phyloP scores from a whole-genome alignment of 805 yeast species.

The Metschnikowia chrysomelidarum region DNA sequence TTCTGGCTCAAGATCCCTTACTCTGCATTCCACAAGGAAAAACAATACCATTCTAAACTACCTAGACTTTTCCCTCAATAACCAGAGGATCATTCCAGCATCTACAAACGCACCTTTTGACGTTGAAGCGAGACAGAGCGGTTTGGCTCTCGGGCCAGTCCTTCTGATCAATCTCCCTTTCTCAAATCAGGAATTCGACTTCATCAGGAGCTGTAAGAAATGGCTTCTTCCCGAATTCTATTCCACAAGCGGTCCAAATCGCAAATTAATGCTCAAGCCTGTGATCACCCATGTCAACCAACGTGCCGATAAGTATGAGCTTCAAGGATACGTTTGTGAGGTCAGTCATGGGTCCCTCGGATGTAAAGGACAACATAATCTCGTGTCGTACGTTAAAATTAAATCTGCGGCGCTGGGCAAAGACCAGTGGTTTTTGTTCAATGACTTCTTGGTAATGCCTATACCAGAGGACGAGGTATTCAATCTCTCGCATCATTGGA shows the following conservation, averaged over 20 bases:
- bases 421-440: conserved; percentile 76
- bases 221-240: conserved; percentile 68
- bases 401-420: conserved; percentile 20
- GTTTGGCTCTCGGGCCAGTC: conserved; percentile 61
- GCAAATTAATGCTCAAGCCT: conserved; percentile 36
- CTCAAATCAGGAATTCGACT: conserved; percentile 51
- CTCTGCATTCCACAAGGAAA: conserved; percentile 21
- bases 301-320: conserved; percentile 51
- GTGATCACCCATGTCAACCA: conserved; percentile 26
- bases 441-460: conserved; percentile 83
- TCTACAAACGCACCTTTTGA: conserved; percentile 26
- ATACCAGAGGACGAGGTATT: conserved; percentile 77
- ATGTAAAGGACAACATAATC: conserved; percentile 47
- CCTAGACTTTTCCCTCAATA: conserved; percentile 60
- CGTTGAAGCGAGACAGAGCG: conserved; percentile 51
- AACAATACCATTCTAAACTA: conserved; percentile 47
- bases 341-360: conserved; percentile 46
- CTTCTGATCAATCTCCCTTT: conserved; percentile 60
- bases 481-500: conserved; percentile 74
- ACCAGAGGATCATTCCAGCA: conserved; percentile 51
- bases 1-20: too few relatives aligned
- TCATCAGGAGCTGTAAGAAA: conserved; percentile 46
- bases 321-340: conserved; percentile 70
- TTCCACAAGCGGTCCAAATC: conserved; percentile 34
- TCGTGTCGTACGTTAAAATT: conserved; percentile 57